Base-by-base conservation (phyloP, 2,329 filamentous ascomycete species). In the Microdochium bolleyi region DNA sequence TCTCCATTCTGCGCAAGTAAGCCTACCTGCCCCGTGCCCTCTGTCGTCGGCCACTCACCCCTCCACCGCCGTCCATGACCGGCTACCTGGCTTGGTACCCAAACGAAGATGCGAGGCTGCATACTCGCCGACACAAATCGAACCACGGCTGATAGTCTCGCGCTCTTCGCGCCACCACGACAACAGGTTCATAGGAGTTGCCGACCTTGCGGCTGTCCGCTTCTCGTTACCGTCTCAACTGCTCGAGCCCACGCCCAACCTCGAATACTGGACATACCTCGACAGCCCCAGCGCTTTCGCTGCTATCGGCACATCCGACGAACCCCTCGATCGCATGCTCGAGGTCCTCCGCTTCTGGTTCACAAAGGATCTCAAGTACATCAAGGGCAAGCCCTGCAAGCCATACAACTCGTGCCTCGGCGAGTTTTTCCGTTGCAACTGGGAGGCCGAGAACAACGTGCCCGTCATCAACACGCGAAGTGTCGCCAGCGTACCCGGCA, bases 221-320 rank as follows among this genome's bases (percentile, higher is more conserved):
- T 99, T 99, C 74, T 97, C 92, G 16, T 80, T 99, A 50, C 94
- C 94, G 22, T 91, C 94, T 50, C 92, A 97, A 71, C 84, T 99
- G 46, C 82, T 99, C 64, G 94, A 99, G 70, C 94, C 94, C 34
- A 95, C 89, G 3, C 94, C 94, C 51, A 99, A 99, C 69, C 77
- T 99, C 67, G 94, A 99, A 75, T 99, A 97, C 74, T 99, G 94
- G 94, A 95, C 95, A 65, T 99, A 99, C 66, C 79, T 99, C 67
- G 94, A 99, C 71, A 83, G 91, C 61, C 92, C 92, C 22, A 95
- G 95, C 70, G 89, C 92, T 49, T 96, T 99, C 58, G 73, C 83
- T 58, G 81, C 80, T 48, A 87, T 87, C 62, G 94, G 92, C 62
- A 92, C 92, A 62, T 94, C 92, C 19, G 88, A 97, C 61, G 90